phyloP scores from a whole-genome alignment of 345 rosid species.

The Sisymbrium irio region DNA sequence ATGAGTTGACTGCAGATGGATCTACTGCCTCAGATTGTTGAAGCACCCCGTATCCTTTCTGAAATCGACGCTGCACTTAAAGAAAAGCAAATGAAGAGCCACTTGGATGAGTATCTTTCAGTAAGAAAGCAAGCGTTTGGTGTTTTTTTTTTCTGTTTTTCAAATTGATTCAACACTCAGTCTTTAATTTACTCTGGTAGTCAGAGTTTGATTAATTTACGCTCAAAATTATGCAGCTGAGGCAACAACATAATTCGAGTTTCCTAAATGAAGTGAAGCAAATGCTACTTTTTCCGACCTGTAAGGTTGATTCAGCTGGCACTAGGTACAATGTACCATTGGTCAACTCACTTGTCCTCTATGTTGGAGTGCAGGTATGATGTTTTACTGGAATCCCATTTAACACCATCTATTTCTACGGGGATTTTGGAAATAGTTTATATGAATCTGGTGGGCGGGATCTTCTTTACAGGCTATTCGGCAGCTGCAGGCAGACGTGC shows the following conservation, averaged over 20 bases:
- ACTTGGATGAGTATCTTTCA: constrained; percentile 93
- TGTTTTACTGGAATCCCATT: not conserved
- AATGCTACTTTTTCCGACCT: constrained; percentile 61
- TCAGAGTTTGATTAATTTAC: too few species aligned
- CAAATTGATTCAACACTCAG: too few species aligned
- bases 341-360: constrained; percentile 91
- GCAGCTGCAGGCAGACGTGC: constrained; percentile 63
- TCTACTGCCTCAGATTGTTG: constrained; percentile 86
- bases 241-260: constrained; percentile 60
- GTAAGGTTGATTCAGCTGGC: constrained; percentile 64
- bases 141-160: too few species aligned
- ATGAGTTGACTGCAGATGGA: constrained; percentile 60
- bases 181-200: too few species aligned
- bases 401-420: not conserved
- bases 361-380: constrained; percentile 92
- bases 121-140: constrained; percentile 32
- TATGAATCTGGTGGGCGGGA: too few species aligned
- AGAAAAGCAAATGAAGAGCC: constrained; percentile 79
- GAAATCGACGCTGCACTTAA: constrained; percentile 90
- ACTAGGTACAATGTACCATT: constrained; percentile 77
- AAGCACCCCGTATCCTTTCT: constrained; percentile 74
- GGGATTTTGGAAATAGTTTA: not conserved
- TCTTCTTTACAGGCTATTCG: constrained; percentile 38
- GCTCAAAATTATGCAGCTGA: constrained; percentile 41
- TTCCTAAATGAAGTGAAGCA: constrained; percentile 79